Evolutionary conservation across 2,329 filamentous ascomycete genomes (phyloP).

Genomic region (Metarhizium humberi): DNA sequence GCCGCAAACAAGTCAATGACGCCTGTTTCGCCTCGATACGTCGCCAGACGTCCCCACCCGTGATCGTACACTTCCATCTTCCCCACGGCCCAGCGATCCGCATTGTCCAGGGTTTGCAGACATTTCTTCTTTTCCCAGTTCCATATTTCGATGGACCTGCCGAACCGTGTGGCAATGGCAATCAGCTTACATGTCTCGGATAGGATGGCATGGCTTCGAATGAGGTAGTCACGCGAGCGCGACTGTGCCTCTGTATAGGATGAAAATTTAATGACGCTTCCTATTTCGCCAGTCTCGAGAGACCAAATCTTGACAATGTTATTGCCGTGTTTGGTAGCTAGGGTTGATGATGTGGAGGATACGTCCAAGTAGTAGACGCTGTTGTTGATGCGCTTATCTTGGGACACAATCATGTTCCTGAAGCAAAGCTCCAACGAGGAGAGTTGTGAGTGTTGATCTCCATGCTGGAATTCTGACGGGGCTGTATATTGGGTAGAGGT

Average conservation of each 20-base stretch:
- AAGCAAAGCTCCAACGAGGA: conserved; percentile 10
- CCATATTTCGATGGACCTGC: conserved; percentile 29
- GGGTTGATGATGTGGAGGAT: conserved; percentile 20
- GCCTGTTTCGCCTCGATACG: conserved; percentile 23
- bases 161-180: conserved; percentile 29
- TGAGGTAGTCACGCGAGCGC: conserved; percentile 30
- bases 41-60: conserved; percentile 23
- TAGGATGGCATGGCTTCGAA: conserved; percentile 32
- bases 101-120: conserved; percentile 26
- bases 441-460: neutral
- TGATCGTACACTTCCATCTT: conserved; percentile 25
- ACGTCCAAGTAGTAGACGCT: conserved; percentile 26
- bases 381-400: conserved; percentile 21
- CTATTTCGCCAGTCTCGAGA: conserved; percentile 67
- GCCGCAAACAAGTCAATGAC: conserved; percentile 24
- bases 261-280: conserved; percentile 32
- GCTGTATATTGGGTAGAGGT: neutral
- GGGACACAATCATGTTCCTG: conserved; percentile 14
- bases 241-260: conserved; percentile 28
- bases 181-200: conserved; percentile 28
- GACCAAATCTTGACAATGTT: conserved; percentile 89
- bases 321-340: conserved; percentile 36
- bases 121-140: conserved; percentile 29
- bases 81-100: conserved; percentile 28
- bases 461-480: neutral